Conservation (phyloP, 441 rosid species). For the Daphne laureola region DNA sequence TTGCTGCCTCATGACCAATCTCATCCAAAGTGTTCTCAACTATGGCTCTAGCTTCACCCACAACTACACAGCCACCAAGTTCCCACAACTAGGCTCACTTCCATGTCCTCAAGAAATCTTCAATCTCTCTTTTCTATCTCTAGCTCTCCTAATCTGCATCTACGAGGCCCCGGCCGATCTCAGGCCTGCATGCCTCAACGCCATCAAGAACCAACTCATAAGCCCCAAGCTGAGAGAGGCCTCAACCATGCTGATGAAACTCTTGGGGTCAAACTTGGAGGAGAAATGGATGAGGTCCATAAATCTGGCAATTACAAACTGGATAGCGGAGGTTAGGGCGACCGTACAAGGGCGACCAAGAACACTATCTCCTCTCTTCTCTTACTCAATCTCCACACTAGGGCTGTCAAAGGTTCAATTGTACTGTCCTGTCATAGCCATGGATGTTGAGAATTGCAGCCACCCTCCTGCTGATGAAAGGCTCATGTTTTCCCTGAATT, state of each 20-base stretch:
- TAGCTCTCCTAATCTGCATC: slow-evolving; percentile 54
- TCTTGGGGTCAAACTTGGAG: slow-evolving; percentile 68
- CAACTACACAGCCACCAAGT: slow-evolving; percentile 23
- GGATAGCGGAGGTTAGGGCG: slow-evolving; percentile 52
- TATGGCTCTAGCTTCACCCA: slow-evolving; percentile 36
- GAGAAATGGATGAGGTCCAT: slow-evolving; percentile 85
- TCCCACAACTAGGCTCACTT: slow-evolving; percentile 28
- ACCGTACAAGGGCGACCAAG: slow-evolving; percentile 20
- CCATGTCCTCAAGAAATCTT: slow-evolving; percentile 44
- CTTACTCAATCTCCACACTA: slow-evolving; percentile 50
- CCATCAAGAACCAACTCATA: slow-evolving; percentile 45
- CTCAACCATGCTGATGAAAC: slow-evolving; percentile 52
- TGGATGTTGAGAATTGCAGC: slow-evolving; percentile 53
- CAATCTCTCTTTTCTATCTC: slow-evolving; percentile 56
- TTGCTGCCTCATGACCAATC: slow-evolving; percentile 34
- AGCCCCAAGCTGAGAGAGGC: slow-evolving; percentile 36
- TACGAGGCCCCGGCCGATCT: slow-evolving; percentile 73
- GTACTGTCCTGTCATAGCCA: slow-evolving; percentile 76
- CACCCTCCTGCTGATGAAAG: slow-evolving; percentile 44
- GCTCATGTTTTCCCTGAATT: slow-evolving; percentile 62
- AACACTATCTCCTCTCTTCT: slow-evolving; percentile 73
- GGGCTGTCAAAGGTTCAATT: slow-evolving; percentile 82
- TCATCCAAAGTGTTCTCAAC: slow-evolving; percentile 49
- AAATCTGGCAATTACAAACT: slow-evolving; percentile 75
- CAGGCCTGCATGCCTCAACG: slow-evolving; percentile 41